Evolutionary conservation across 257 asterid genomes (phyloP), one percentile per base, ranked within the genome.

Genomic region (Thymus mandschuricus): DNA sequence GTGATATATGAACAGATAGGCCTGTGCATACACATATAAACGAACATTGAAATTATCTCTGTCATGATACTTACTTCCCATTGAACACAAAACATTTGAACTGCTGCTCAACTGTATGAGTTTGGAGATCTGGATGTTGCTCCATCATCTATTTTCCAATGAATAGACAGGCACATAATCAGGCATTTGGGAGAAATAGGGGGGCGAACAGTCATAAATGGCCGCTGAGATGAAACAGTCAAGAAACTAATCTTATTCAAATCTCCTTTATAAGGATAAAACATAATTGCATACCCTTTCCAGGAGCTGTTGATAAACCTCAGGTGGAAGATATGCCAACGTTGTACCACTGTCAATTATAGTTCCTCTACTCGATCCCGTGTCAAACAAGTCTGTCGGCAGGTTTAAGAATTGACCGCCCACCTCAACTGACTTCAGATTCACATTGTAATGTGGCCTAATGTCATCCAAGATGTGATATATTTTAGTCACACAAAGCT

Each of bases 321-420:
- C 75, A 64, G 88, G 71, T 11, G 98, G 97, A 75, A 93, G 95
- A 91, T 91, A 91, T 9, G 96, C 98, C 87, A 93, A 81, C 41
- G 98, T 91, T 38, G 98, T 89, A 59, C 98, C 98, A 72, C 98
- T 93, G 73, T 93, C 98, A 43, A 93, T 85, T 66, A 93, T 85
- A 68, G 97, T 82, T 71, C 89, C 88, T 73, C 84, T 74, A 58
- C 81, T 79, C 58, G 80, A 68, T 57, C 77, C 87, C 8, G 68
- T 73, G 40, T 76, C 88, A 70, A 80, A 86, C 12, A 58, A 21
- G 64, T 82, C 85, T n/a, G 84, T 82, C 8, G 92, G 84, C 72
- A 82, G 87, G 78, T 82, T 82, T 50, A 93, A 77, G 74, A 76
- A 80, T 21, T 82, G 77, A 76, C 97, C 97, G 45, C 91, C 98